Percentiles rank a stretch among this genome's conserved stretches.
phyloP scores from a whole-genome alignment of 345 rosid genomes.

The Populus pruinosa region DNA sequence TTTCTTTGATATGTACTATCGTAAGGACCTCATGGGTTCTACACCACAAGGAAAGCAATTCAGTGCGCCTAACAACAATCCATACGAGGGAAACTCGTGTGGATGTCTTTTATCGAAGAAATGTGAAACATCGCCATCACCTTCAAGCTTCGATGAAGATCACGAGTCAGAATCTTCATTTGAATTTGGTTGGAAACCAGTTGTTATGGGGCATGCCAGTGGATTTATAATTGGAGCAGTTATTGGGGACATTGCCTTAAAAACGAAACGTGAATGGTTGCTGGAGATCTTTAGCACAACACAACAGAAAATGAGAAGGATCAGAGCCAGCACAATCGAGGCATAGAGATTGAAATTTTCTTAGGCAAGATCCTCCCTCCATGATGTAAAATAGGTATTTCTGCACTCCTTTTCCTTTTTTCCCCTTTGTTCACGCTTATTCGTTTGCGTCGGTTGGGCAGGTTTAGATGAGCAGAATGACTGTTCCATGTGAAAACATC shows the following conservation, averaged over 20 bases:
- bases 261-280: background rate
- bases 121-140: background rate
- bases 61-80: background rate
- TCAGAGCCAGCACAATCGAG: background rate
- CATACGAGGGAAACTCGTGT: background rate
- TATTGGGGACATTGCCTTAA: background rate
- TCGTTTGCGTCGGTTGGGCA: too few species aligned
- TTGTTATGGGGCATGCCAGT: background rate
- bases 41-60: conserved; percentile 1
- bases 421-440: too few species aligned
- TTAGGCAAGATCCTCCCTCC: too few species aligned
- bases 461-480: too few species aligned
- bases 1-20: background rate
- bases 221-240: background rate
- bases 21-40: background rate
- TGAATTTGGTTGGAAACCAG: background rate
- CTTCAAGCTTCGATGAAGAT: background rate
- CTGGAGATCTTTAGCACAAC: background rate
- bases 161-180: background rate
- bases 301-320: too few species aligned
- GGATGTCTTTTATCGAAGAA: background rate
- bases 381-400: too few species aligned
- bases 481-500: too few species aligned
- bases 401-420: too few species aligned
- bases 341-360: too few species aligned